Evolutionary conservation across 495 filamentous ascomycete species (phyloP).

Genomic region (Neurospora sp.): DNA sequence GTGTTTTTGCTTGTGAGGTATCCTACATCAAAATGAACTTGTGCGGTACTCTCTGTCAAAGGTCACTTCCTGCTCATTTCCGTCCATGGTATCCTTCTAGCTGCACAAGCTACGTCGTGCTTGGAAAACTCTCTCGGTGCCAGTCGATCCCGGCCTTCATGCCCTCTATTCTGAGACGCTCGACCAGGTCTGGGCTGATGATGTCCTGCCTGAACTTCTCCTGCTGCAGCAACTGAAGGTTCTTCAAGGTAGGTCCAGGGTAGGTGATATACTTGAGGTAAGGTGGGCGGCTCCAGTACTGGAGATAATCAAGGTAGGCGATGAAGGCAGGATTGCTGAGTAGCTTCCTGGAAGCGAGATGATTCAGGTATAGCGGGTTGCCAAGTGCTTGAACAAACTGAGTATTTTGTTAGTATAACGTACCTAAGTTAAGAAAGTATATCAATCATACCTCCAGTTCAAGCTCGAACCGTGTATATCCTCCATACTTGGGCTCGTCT

Average conservation of each 20-base stretch:
- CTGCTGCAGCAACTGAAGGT: constrained; percentile 72
- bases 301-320: constrained; percentile 73
- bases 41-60: not conserved
- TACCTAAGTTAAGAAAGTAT: not conserved
- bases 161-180: constrained; percentile 49
- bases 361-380: constrained; percentile 75
- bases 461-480: constrained; percentile 61
- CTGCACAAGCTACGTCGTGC: not conserved
- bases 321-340: constrained; percentile 58
- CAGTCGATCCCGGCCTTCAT: constrained; percentile 38
- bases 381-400: constrained; percentile 82
- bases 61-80: not conserved
- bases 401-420: not conserved
- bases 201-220: constrained; percentile 76
- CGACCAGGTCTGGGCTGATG: constrained; percentile 61
- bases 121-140: constrained; percentile 27
- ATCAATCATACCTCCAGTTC: constrained; percentile 52
- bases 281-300: constrained; percentile 73
- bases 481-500: constrained; percentile 45
- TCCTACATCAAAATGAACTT: not conserved
- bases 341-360: constrained; percentile 59
- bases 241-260: constrained; percentile 72
- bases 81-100: not conserved
- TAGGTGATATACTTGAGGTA: constrained; percentile 74
- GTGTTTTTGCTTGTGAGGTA: constrained; percentile 5